Evolutionary conservation across 306 rosid genomes (phyloP).

Genomic region (Cucurbita moschata): DNA sequence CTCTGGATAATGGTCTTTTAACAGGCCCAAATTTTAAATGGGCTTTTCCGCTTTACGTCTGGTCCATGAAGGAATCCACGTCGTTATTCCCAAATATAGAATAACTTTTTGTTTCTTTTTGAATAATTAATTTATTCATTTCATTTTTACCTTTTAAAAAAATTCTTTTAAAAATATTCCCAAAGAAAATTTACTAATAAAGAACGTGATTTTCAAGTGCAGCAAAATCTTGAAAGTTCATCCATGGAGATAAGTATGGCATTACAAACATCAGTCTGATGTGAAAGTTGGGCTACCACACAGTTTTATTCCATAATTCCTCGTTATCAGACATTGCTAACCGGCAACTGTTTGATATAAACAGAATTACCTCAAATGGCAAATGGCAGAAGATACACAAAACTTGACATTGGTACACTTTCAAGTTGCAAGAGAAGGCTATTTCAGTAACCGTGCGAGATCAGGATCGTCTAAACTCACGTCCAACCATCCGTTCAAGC

Average conservation of each 20-base stretch:
- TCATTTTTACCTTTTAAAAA: too few species aligned
- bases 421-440: neutral
- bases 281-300: neutral
- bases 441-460: slow-evolving; percentile 49
- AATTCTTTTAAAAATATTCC: too few species aligned
- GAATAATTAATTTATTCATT: neutral
- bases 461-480: slow-evolving; percentile 52
- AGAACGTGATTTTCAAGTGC: neutral
- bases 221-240: neutral
- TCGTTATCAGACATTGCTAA: neutral
- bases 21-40: neutral
- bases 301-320: neutral
- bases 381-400: neutral
- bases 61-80: neutral
- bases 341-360: neutral
- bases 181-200: neutral
- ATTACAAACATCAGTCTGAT: neutral
- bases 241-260: neutral
- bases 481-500: slow-evolving; percentile 57
- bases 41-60: neutral
- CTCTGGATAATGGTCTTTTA: neutral
- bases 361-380: neutral
- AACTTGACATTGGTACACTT: neutral
- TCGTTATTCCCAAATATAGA: neutral
- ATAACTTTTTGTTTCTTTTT: neutral